Percentiles rank a stretch among this genome's conserved stretches.
These are phyloP conservation scores for Leishmania guyanensis DNA, from an alignment of 208 protist genomes.

Conservation along the genomic window DNA sequence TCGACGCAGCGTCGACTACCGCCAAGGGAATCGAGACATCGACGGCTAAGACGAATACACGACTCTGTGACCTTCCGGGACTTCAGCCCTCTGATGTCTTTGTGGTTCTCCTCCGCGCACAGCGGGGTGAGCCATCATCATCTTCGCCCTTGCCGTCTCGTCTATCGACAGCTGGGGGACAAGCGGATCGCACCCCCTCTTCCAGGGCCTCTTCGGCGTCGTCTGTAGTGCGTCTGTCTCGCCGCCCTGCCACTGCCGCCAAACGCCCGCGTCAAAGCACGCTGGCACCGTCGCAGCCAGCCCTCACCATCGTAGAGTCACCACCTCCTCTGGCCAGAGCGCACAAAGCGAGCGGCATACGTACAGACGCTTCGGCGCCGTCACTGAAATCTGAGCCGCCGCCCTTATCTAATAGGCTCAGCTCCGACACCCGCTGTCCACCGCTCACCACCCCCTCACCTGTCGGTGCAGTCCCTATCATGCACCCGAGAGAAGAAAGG, in stretches of 20 bases:
- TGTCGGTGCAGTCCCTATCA: not conserved
- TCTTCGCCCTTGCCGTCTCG: not conserved
- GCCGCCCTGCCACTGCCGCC: not conserved
- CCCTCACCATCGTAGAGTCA: not conserved
- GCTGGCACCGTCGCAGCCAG: not conserved
- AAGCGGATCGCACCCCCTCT: not conserved
- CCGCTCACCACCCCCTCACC: not conserved
- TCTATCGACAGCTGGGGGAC: too few species aligned
- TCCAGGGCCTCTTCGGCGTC: not conserved
- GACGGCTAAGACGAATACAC: not conserved
- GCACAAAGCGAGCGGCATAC: not conserved
- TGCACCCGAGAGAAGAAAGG: not conserved
- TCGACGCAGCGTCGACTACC: not conserved
- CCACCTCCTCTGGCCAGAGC: not conserved
- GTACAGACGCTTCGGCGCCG: not conserved
- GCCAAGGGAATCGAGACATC: not conserved
- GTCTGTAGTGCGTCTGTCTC: not conserved
- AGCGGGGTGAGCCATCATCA: not conserved
- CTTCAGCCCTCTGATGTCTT: not conserved
- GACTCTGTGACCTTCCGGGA: not conserved
- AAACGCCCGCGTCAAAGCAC: not conserved
- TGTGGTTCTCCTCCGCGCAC: not conserved
- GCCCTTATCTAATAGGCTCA: not conserved
- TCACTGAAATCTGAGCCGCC: not conserved
- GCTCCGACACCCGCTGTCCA: not conserved